Evolutionary conservation across 2,329 filamentous ascomycete genomes (phyloP).

Genomic region (Phaeophleospora eucalypticola): DNA sequence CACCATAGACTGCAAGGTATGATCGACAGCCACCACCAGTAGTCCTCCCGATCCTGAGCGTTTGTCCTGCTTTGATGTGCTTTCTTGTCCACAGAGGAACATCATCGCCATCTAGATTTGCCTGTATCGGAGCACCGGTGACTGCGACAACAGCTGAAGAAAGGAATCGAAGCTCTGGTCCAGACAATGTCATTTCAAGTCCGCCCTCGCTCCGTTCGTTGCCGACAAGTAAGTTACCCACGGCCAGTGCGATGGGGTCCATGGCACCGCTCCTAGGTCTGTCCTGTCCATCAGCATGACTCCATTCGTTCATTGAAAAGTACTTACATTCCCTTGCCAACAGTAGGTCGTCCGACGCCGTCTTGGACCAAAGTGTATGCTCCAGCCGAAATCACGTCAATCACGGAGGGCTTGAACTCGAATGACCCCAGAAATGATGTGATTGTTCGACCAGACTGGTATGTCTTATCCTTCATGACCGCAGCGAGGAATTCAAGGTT

Average conservation of each 20-base stretch:
- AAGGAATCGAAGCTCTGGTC: conserved; percentile 56
- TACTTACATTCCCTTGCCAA: conserved; percentile 52
- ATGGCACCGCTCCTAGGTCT: conserved; percentile 56
- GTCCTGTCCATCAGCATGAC: not conserved
- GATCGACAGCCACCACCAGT: conserved; percentile 52
- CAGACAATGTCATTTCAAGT: conserved; percentile 58
- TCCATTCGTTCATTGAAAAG: not conserved
- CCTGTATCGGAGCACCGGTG: conserved; percentile 53
- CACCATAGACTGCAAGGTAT: conserved; percentile 57
- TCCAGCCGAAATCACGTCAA: conserved; percentile 55
- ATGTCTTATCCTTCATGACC: conserved; percentile 47
- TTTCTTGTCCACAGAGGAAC: conserved; percentile 55
- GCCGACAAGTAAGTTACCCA: conserved; percentile 58
- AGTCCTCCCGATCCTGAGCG: conserved; percentile 53
- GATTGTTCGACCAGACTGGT: conserved; percentile 50
- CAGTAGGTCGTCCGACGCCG: conserved; percentile 52
- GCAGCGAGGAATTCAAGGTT: conserved; percentile 55
- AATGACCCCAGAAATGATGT: conserved; percentile 55
- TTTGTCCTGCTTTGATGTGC: conserved; percentile 49
- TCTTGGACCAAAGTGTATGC: conserved; percentile 59
- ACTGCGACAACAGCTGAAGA: conserved; percentile 53
- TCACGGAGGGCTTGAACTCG: conserved; percentile 46
- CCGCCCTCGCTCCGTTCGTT: conserved; percentile 51
- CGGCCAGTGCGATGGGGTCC: conserved; percentile 55
- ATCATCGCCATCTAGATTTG: conserved; percentile 46